These are phyloP conservation scores for Chaetomiaceae sp. DNA, from an alignment of 2,329 filamentous ascomycete genomes.

Conservation along the genomic window DNA sequence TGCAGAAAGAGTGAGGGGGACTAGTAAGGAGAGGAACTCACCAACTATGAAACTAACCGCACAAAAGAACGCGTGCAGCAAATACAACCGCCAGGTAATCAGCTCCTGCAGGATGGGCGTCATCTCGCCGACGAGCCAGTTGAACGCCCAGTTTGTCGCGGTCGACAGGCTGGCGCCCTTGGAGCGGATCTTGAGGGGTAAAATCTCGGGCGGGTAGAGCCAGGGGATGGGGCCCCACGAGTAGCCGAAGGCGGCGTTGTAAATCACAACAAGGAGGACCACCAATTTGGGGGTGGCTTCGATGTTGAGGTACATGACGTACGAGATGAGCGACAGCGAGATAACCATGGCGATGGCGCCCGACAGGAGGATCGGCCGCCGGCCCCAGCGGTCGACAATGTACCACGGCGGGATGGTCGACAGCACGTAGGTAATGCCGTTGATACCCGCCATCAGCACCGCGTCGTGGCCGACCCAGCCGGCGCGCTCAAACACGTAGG, in stretches of 20 bases:
- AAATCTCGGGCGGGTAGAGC: constrained; percentile 97
- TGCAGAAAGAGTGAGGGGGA: not conserved
- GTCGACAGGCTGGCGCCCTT: constrained; percentile 96
- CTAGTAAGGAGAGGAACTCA: constrained; percentile 47
- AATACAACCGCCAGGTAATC: constrained; percentile 91
- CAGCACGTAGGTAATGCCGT: constrained; percentile 81
- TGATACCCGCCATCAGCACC: constrained; percentile 95
- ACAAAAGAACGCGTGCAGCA: constrained; percentile 96
- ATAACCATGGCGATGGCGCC: constrained; percentile 87
- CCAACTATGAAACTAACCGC: constrained; percentile 92
- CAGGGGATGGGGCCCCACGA: constrained; percentile 96
- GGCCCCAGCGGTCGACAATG: constrained; percentile 86
- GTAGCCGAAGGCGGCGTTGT: constrained; percentile 95
- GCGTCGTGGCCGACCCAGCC: constrained; percentile 91
- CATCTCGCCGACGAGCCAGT: constrained; percentile 94
- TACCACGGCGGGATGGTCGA: constrained; percentile 98
- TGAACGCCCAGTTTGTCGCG: constrained; percentile 96
- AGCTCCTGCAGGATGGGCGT: constrained; percentile 88
- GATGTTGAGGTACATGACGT: constrained; percentile 89
- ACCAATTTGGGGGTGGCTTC: constrained; percentile 74
- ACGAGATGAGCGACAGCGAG: constrained; percentile 84
- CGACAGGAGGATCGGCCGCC: constrained; percentile 81
- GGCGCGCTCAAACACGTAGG: constrained; percentile 91
- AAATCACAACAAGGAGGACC: constrained; percentile 94
- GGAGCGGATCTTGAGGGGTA: constrained; percentile 91